Evolutionary conservation across 805 yeast species (phyloP), one percentile per base, ranked within the genome.

Genomic region (Pichia cabralensis): DNA sequence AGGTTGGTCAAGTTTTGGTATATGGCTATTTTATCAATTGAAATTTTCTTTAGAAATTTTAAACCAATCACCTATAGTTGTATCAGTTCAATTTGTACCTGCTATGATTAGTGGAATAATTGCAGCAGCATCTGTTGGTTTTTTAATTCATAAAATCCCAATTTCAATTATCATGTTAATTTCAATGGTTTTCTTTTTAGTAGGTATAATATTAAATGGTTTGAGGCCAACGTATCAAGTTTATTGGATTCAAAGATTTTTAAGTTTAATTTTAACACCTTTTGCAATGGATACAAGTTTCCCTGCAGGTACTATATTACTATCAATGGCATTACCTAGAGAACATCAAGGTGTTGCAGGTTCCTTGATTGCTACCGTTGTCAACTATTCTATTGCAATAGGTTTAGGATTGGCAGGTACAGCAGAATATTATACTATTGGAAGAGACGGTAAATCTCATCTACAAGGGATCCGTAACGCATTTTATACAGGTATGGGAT

Each of bases 221-320:
- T 60, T 71, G 0, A 63, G 73, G 33, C 85, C 86, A 0, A 67
- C 68, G 1, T 45, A 69, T 34, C 81, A 80, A 49, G 60, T 70
- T 0, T 82, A 67, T 49, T 81, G 74, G 69, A 61, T 66, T 7
- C 64, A 74, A 48, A 53, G 71, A 3, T 65, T 81, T 47, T 75
- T 78, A 3, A 66, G 70, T 21, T 61, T 70, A 63, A 44, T 75
- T 13, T 55, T 80, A 6, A 56, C 73, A 5, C 68, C 76, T 11
- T 77, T 76, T 64, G 94, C 85, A 3, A 79, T 81, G 86, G 89
- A 81, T 51, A 59, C 76, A 52, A 74, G 82, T 19, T 81, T 80
- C 53, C 89, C 92, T 0, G 77, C 88, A 1, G 76, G 81, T 0
- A 71, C 85, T 0, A 63, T 80, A 31, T 65, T 77, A 11, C 52